Percentiles rank a stretch among this genome's conserved stretches.
Evolutionary conservation across 495 filamentous ascomycete species (phyloP).

Genomic region (Geoglossum glabrum): DNA sequence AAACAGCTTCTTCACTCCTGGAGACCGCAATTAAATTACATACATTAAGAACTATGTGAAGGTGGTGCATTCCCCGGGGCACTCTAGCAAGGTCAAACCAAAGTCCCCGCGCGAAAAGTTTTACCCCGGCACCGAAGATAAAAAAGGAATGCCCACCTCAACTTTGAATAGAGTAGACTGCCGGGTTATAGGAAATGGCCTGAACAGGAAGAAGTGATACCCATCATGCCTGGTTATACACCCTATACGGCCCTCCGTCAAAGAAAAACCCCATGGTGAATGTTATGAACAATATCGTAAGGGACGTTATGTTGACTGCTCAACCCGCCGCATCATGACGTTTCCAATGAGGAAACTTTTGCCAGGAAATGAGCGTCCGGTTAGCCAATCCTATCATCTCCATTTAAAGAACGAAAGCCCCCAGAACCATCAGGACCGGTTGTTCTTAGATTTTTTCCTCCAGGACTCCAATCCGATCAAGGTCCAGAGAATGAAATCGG

Average conservation of each 20-base stretch:
- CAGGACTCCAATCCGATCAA: slow-evolving; percentile 84
- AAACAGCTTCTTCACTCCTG: not conserved
- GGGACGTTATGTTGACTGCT: not conserved
- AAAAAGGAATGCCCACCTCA: not conserved
- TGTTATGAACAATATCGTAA: not conserved
- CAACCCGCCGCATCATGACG: not conserved
- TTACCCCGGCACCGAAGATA: not conserved
- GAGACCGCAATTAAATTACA: not conserved
- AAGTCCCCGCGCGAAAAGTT: not conserved
- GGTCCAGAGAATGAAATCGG: slow-evolving; percentile 77
- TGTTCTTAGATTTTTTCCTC: slow-evolving; percentile 49
- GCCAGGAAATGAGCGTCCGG: not conserved
- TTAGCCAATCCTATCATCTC: not conserved
- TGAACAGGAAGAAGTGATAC: not conserved
- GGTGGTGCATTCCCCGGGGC: not conserved
- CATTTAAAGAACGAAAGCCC: not conserved
- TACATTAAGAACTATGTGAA: not conserved
- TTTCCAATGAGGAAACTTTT: not conserved
- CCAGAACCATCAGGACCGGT: not conserved
- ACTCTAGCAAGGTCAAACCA: not conserved
- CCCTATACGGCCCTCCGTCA: not conserved
- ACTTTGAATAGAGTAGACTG: not conserved
- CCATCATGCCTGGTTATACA: not conserved
- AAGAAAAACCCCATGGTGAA: not conserved
- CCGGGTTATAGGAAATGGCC: not conserved